These are phyloP conservation scores for Sclerotinia spermophila DNA, from an alignment of 2,329 filamentous ascomycete genomes.

Conservation along the genomic window DNA sequence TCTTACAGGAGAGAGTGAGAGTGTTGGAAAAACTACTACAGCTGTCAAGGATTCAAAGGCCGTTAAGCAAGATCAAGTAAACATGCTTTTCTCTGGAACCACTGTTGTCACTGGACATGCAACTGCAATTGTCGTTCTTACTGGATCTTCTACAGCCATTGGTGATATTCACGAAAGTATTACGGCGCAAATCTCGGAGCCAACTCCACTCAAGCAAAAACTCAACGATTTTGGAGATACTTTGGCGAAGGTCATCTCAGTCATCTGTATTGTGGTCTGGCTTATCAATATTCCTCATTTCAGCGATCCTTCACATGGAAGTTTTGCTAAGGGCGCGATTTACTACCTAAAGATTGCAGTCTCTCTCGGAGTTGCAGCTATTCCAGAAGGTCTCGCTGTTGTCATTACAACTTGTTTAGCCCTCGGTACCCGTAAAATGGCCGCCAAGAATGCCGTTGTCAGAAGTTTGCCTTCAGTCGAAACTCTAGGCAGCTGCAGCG, in stretches of 20 bases:
- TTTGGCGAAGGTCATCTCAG: conserved; percentile 95
- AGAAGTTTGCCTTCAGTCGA: conserved; percentile 95
- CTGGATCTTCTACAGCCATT: conserved; percentile 87
- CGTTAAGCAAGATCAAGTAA: conserved; percentile 95
- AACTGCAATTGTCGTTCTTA: conserved; percentile 84
- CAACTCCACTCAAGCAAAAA: conserved; percentile 96
- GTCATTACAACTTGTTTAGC: conserved; percentile 99
- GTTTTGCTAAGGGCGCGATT: conserved; percentile 94
- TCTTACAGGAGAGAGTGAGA: conserved; percentile 95
- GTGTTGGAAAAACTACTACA: conserved; percentile 77
- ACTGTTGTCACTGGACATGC: conserved; percentile 94
- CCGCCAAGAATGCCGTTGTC: conserved; percentile 95
- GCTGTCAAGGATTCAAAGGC: conserved; percentile 73
- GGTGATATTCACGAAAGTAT: conserved; percentile 99
- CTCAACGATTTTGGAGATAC: conserved; percentile 96
- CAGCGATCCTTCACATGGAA: conserved; percentile 87
- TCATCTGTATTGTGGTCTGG: conserved; percentile 96
- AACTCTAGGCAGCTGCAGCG: conserved; percentile 96
- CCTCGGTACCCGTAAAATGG: conserved; percentile 96
- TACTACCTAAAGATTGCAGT: conserved; percentile 99
- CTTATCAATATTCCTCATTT: conserved; percentile 98
- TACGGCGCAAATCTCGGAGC: conserved; percentile 94
- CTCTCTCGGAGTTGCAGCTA: conserved; percentile 94
- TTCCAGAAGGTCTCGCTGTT: conserved; percentile 93
- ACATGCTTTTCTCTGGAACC: conserved; percentile 97